Conservation (phyloP, 768 basidiomycete species). For the Naganishia vishniacii region DNA sequence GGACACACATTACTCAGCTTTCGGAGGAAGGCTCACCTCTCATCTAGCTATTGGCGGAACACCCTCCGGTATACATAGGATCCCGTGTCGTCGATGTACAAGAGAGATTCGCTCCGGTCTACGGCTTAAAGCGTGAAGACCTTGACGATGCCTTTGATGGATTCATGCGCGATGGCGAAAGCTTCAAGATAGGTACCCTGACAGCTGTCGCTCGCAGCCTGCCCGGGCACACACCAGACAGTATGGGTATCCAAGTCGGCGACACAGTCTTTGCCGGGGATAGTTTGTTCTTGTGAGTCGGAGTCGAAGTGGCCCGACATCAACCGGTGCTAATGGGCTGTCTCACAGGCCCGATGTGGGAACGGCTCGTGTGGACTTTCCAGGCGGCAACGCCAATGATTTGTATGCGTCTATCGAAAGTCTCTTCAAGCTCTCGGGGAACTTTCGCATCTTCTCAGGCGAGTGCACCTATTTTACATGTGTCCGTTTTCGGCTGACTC, state of each 20-base stretch:
- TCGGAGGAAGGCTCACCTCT: not conserved
- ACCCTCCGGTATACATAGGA: constrained; percentile 32
- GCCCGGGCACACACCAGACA: constrained; percentile 40
- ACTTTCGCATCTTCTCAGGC: constrained; percentile 35
- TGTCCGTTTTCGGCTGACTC: not conserved
- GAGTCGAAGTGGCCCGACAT: not conserved
- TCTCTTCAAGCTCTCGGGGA: constrained; percentile 34
- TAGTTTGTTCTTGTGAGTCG: constrained; percentile 36
- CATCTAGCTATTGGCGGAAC: constrained; percentile 10
- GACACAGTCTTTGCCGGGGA: constrained; percentile 38
- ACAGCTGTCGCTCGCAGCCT: constrained; percentile 31
- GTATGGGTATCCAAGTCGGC: constrained; percentile 31
- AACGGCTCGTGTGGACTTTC: constrained; percentile 41
- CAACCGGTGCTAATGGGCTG: too few species aligned
- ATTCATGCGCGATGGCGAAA: constrained; percentile 35
- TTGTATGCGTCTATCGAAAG: constrained; percentile 35
- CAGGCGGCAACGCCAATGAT: constrained; percentile 32
- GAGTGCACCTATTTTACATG: not conserved
- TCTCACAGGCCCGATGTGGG: constrained; percentile 41
- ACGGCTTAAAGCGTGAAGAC: constrained; percentile 26
- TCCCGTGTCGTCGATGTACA: constrained; percentile 32
- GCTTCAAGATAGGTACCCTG: constrained; percentile 30
- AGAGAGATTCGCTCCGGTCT: constrained; percentile 29
- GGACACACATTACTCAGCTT: not conserved
- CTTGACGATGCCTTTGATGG: constrained; percentile 35